Evolutionary conservation across 306 rosid genomes (phyloP), one percentile per base, ranked within the genome.

Genomic region (Medicago arabica): DNA sequence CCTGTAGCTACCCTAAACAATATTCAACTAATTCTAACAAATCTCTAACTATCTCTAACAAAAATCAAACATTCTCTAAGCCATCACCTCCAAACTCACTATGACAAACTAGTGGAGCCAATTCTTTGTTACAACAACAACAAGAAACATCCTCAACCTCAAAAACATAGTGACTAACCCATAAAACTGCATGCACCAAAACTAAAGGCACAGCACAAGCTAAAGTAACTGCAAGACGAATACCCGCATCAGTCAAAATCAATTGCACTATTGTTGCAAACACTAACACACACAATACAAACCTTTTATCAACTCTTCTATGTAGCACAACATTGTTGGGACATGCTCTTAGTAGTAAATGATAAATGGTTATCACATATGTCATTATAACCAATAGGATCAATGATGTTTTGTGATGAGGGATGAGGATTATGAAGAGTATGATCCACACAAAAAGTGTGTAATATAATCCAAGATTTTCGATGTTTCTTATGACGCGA

Each of bases 151-250:
- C 88, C 38, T 74, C 88, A 43, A 38, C 73, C 64, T 78, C 86
- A 74, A 31, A 81, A 73, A 16, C 46, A 69, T 83, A 79, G 9
- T 65, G 84, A 39, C 77, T 71, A 65, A 83, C 49, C 85, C 83
- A 71, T 2, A 90, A 79, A 84, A 86, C 77, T 13, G 96, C 91
- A 86, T 90, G 96, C 74, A 85, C 64, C 85, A 88, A 80, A 75
- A 86, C 57, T 1, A 88, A 6, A 12, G 91, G 96, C 43, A 73
- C 36, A 41, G 72, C 79, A 65, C 85, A 67, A 43, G 82, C 91
- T 23, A 88, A 69, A 72, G 86, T 85, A 40, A 70, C 82, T 2
- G 84, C 79, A n/a, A 90, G 83, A 65, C 85, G 92, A 9, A 81
- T 41, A 31, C 79, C 96, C 2, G 91, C 92, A 1, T 13, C 8